Conservation (phyloP, 805 yeast genomes). For the Candida chauliodis region DNA sequence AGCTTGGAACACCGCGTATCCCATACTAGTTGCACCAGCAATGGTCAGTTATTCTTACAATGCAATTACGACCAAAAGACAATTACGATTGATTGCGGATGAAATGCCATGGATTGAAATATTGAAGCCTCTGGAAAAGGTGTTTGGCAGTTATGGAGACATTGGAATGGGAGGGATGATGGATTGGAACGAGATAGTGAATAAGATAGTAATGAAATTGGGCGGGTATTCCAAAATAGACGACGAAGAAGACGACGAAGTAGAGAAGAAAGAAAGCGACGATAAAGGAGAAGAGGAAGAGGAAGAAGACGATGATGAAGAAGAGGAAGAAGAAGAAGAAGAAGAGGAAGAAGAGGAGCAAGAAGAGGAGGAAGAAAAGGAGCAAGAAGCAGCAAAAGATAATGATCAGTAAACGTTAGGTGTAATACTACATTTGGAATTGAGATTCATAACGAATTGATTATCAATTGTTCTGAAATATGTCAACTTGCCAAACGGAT, state of each 20-base stretch:
- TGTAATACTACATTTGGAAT: too few relatives aligned
- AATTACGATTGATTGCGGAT: conserved; percentile 68
- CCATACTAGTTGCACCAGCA: conserved; percentile 89
- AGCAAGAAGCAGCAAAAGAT: conserved; percentile 1
- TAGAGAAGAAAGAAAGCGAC: conserved; percentile 39
- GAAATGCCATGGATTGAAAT: conserved; percentile 96
- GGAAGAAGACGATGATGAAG: conserved; percentile 24
- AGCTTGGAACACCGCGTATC: conserved; percentile 93
- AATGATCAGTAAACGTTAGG: too few relatives aligned
- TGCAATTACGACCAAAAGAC: conserved; percentile 83
- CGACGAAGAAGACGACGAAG: conserved; percentile 48
- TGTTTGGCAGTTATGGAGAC: conserved; percentile 88
- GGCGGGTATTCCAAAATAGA: conserved; percentile 50
- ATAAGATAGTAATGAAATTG: conserved; percentile 70
- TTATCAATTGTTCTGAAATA: too few relatives aligned
- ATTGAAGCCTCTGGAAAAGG: conserved; percentile 92
- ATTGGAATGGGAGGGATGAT: conserved; percentile 99
- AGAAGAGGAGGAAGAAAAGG: conserved; percentile 1
- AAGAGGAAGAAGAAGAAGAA: conserved; percentile 15
- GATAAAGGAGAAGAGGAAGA: conserved; percentile 45
- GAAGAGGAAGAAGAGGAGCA: conserved; percentile 11
- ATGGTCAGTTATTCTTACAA: conserved; percentile 93
- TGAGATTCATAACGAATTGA: too few relatives aligned
- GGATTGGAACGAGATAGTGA: conserved; percentile 94
- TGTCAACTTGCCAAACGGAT: too few relatives aligned